phyloP scores from a whole-genome alignment of 2,329 filamentous ascomycete genomes.

The Ophiostoma fasciatum region DNA sequence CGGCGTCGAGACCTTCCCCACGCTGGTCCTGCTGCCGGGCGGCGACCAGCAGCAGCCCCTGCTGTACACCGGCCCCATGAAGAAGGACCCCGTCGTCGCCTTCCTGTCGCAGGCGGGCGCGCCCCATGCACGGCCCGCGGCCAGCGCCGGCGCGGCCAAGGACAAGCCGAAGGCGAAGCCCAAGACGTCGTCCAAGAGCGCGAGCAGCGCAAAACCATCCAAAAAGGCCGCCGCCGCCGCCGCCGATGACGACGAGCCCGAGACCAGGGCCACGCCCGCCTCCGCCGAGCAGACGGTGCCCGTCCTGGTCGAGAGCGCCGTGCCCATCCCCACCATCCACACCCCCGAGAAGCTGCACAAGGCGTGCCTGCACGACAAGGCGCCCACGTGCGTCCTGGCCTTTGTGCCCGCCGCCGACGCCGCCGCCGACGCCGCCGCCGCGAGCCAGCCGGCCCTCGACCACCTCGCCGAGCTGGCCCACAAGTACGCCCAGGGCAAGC shows the following conservation, averaged over 20 bases:
- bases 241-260: slow-evolving; percentile 24
- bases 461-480: slow-evolving; percentile 59
- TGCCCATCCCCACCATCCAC: slow-evolving; percentile 51
- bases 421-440: slow-evolving; percentile 15
- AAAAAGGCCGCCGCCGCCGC: too few species aligned
- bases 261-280: slow-evolving; percentile 22
- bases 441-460: slow-evolving; percentile 41
- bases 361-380: slow-evolving; percentile 60
- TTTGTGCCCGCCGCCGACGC: slow-evolving; percentile 44
- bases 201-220: too few species aligned
- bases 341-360: slow-evolving; percentile 49
- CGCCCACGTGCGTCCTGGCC: slow-evolving; percentile 70
- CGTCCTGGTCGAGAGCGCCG: slow-evolving; percentile 36
- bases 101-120: slow-evolving; percentile 69
- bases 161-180: slow-evolving; percentile 20
- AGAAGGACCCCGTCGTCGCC: slow-evolving; percentile 64
- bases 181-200: slow-evolving; percentile 25
- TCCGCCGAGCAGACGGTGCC: slow-evolving; percentile 27
- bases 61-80: slow-evolving; percentile 68
- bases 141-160: slow-evolving; percentile 20
- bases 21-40: slow-evolving; percentile 64
- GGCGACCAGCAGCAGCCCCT: slow-evolving; percentile 54
- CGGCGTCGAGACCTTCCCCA: slow-evolving; percentile 63
- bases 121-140: slow-evolving; percentile 64
- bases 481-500: slow-evolving; percentile 53